Conservation (phyloP, 2,329 filamentous ascomycete species). For the Fusarium dimerum region DNA sequence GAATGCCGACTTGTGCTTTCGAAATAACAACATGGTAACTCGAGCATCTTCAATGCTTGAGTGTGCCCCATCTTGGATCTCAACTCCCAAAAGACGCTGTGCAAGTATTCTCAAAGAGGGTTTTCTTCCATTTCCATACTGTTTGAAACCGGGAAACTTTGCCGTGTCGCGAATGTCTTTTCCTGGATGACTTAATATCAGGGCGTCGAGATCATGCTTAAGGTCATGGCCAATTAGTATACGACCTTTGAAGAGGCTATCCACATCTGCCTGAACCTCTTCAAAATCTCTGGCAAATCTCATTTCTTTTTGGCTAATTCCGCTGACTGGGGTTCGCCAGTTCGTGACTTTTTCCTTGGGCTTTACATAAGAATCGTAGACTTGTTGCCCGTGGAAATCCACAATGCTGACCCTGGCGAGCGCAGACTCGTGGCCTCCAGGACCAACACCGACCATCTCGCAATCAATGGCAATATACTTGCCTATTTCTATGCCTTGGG, state of each 20-base stretch:
- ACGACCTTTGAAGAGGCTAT: slow-evolving; percentile 66
- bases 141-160: slow-evolving; percentile 72
- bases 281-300: slow-evolving; percentile 68
- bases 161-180: slow-evolving; percentile 84
- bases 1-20: slow-evolving; percentile 79
- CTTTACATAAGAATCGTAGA: slow-evolving; percentile 92
- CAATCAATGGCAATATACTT: slow-evolving; percentile 95
- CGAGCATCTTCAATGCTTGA: slow-evolving; percentile 78
- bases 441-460: slow-evolving; percentile 93
- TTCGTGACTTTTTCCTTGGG: slow-evolving; percentile 79
- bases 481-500: slow-evolving; percentile 67
- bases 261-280: slow-evolving; percentile 73
- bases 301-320: slow-evolving; percentile 76
- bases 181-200: slow-evolving; percentile 77
- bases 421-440: slow-evolving; percentile 67
- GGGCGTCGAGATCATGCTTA: slow-evolving; percentile 73
- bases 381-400: slow-evolving; percentile 87
- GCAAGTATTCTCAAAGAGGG: slow-evolving; percentile 65
- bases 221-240: slow-evolving; percentile 85
- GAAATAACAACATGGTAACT: slow-evolving; percentile 86
- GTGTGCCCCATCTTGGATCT: slow-evolving; percentile 65
- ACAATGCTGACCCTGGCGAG: slow-evolving; percentile 88
- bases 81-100: slow-evolving; percentile 56
- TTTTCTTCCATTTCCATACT: slow-evolving; percentile 66
- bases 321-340: slow-evolving; percentile 86